phyloP scores from a whole-genome alignment of 169 alveolate genomes.

The Eimeria praecox region DNA sequence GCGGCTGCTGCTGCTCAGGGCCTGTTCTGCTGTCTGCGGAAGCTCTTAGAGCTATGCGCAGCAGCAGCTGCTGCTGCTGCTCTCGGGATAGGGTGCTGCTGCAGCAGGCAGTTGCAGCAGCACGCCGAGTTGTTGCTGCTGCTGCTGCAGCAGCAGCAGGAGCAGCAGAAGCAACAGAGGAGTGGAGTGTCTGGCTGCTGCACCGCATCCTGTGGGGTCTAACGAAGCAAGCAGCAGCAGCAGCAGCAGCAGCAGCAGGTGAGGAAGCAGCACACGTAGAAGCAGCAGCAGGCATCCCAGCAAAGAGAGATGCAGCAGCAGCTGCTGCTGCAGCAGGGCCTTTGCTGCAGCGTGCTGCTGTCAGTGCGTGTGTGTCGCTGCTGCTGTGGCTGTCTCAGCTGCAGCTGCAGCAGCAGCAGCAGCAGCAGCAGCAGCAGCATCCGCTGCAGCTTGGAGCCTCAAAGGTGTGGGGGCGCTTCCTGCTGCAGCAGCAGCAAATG shows the following conservation, averaged over 20 bases:
- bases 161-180: conserved; percentile 39
- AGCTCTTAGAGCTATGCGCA: conserved; percentile 22
- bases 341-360: conserved; percentile 57
- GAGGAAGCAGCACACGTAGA: conserved; percentile 16
- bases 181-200: not conserved
- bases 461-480: conserved; percentile 60
- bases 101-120: conserved; percentile 58
- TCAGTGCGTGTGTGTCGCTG: conserved; percentile 38
- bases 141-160: conserved; percentile 24
- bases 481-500: conserved; percentile 30
- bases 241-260: conserved; percentile 64
- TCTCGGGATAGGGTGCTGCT: conserved; percentile 25
- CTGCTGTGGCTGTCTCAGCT: conserved; percentile 55
- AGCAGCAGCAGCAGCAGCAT: conserved; percentile 47
- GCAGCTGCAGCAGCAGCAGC: conserved; percentile 48
- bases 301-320: not conserved
- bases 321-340: conserved; percentile 9
- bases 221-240: conserved; percentile 23
- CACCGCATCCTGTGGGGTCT: conserved; percentile 25
- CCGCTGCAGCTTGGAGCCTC: conserved; percentile 66
- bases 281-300: not conserved
- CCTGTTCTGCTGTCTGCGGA: not conserved
- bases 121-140: conserved; percentile 31
- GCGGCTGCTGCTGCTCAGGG: conserved; percentile 4
- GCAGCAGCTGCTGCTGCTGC: conserved; percentile 58